Percentiles rank a stretch among this genome's conserved stretches.
Conservation (phyloP, 768 basidiomycete genomes). For the Collybia sp. region DNA sequence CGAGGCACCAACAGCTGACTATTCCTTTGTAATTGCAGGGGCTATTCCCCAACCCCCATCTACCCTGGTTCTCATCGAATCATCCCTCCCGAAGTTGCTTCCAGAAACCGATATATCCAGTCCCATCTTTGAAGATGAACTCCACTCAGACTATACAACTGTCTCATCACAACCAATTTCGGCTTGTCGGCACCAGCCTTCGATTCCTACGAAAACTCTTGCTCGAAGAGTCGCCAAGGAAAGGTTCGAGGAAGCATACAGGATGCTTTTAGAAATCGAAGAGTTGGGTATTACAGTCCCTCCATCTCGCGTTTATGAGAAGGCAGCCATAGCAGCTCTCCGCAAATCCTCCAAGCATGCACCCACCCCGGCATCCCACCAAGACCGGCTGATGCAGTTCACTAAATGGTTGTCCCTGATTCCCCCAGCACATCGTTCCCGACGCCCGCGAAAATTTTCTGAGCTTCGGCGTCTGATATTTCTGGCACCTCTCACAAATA, state of each 20-base stretch:
- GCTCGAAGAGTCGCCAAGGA: conserved; percentile 13
- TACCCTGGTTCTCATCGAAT: conserved; percentile 20
- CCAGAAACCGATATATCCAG: conserved; percentile 12
- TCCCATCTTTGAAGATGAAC: conserved; percentile 29
- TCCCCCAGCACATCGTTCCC: conserved; percentile 13
- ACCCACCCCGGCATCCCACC: not conserved
- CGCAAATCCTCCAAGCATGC: not conserved
- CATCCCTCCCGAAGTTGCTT: conserved; percentile 22
- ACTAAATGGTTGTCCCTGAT: conserved; percentile 29
- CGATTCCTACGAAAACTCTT: conserved; percentile 13
- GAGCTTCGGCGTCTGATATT: conserved; percentile 19
- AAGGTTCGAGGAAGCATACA: conserved; percentile 22
- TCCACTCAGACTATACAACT: conserved; percentile 15
- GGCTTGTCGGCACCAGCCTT: not conserved
- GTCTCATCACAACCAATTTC: not conserved
- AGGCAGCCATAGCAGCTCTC: conserved; percentile 21
- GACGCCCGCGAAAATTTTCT: conserved; percentile 8
- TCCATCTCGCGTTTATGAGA: conserved; percentile 19
- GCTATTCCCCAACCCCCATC: conserved; percentile 12
- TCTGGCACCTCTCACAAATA: conserved; percentile 14
- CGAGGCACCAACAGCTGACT: conserved; percentile 27
- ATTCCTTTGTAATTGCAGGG: conserved; percentile 10
- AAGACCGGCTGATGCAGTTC: conserved; percentile 14
- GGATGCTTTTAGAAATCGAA: conserved; percentile 25
- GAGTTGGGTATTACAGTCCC: conserved; percentile 24